Evolutionary conservation across 106 monocot species (phyloP), one percentile per base, ranked within the genome.

Genomic region (Dioscorea alata): DNA sequence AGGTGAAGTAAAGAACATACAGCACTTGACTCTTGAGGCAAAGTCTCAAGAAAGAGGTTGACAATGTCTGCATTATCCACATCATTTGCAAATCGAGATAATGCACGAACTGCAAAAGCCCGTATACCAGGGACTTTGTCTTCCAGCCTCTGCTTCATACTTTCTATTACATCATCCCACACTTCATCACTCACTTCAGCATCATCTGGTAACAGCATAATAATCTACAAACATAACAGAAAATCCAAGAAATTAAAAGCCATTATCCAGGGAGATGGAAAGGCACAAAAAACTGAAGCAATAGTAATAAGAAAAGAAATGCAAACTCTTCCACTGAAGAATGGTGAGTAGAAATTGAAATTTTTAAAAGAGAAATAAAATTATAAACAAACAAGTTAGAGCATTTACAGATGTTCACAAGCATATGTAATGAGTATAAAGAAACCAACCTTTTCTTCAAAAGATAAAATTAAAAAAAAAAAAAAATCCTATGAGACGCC

Each of bases 161-260:
- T 72, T 14, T 93, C 85, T 63, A 99, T 90, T 2, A 93, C 90
- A 28, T 88, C 93, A 79, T 99, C 93, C 99, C 99, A 99, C 19
- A 88, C 65, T 33, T 92, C 90, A 72, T 90, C 78, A 53, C 83
- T 93, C 73, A 99, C 90, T 50, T 99, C 93, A 8, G 93, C 83
- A 80, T 99, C 87, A 74, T 99, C 90, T 48, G 90, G 90, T 73
- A 99, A 67, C 59, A 81, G 73, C 83, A 90, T 85, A 35, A 99
- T 87, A 61, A 99, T 93, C 92, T 92, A 49, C 25, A 59, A 57
- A 73, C 1, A 12, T 8, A 0, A 64, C 16, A 33, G 31, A 32
- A 33, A 33, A 42, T 42, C 42, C 42, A 42, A 8, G 5, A 42
- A 10, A 42, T 42, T 42, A 42, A 10, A 42, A 42, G 42, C 6